A percentile compares a stretch with the other conserved stretches of the same genome.
Conservation (phyloP, 495 filamentous ascomycete genomes). For the Melanomma pulvis-pyrius region DNA sequence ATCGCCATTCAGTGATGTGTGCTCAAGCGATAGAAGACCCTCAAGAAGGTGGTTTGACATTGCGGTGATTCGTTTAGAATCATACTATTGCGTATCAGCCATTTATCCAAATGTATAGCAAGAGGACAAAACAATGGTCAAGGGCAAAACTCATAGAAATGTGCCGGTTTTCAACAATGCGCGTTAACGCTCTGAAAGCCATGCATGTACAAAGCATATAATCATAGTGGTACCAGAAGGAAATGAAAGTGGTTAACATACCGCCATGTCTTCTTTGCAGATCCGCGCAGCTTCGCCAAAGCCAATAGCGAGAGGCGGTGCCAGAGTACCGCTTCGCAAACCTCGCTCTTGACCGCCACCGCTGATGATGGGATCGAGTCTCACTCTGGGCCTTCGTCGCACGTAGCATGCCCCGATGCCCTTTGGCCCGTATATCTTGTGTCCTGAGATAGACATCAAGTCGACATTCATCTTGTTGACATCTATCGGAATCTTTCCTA, state of each 20-base stretch:
- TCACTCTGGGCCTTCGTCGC: constrained; percentile 84
- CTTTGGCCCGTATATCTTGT: constrained; percentile 99
- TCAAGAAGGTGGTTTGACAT: constrained; percentile 82
- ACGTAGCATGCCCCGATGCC: constrained; percentile 97
- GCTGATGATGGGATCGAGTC: constrained; percentile 93
- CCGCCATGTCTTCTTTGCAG: constrained; percentile 81
- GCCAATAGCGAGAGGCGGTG: constrained; percentile 84
- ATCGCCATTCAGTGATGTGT: constrained; percentile 90
- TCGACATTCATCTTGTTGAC: constrained; percentile 97
- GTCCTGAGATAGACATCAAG: constrained; percentile 97
- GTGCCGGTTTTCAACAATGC: constrained; percentile 58
- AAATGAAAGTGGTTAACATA: constrained; percentile 55
- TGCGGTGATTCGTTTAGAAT: constrained; percentile 75
- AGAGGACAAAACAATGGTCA: not conserved
- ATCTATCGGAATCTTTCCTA: constrained; percentile 94
- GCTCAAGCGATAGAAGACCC: constrained; percentile 83
- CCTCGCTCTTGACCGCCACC: constrained; percentile 96
- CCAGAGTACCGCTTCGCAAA: constrained; percentile 88
- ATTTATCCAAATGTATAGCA: constrained; percentile 2
- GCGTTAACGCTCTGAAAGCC: constrained; percentile 54
- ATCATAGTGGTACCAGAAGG: constrained; percentile 51
- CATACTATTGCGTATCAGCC: constrained; percentile 70
- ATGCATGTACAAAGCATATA: constrained; percentile 73
- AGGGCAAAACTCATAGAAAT: constrained; percentile 50
- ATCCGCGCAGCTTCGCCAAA: constrained; percentile 96